A percentile compares a stretch with the other conserved stretches of the same genome.
Conservation (phyloP, 345 rosid genomes). For the Pugionium cornutum region DNA sequence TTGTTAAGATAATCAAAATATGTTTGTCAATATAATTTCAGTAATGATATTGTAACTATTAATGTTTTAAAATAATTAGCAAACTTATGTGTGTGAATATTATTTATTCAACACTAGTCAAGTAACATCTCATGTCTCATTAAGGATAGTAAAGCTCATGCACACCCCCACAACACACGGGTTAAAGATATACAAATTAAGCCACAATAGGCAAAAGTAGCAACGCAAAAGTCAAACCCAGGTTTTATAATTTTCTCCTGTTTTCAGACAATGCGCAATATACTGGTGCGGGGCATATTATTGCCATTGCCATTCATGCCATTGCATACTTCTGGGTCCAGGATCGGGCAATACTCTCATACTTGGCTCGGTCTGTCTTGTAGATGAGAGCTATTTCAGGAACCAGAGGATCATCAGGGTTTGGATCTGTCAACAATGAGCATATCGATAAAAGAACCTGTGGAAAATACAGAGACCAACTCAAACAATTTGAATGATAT, state of each 20-base stretch:
- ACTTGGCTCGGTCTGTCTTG: slow-evolving; percentile 66
- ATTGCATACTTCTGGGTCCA: slow-evolving; percentile 78
- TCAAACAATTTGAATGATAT: neutral
- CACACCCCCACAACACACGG: slow-evolving; percentile 31
- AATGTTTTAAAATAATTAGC: neutral
- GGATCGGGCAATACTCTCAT: slow-evolving; percentile 62
- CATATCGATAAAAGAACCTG: slow-evolving; percentile 75
- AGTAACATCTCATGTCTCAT: neutral
- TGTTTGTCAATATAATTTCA: slow-evolving; percentile 19
- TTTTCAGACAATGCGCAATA: slow-evolving; percentile 23
- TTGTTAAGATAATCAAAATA: neutral
- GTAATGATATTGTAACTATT: neutral
- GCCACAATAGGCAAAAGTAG: neutral
- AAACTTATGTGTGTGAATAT: neutral
- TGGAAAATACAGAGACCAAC: slow-evolving; percentile 7
- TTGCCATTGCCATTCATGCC: slow-evolving; percentile 41
- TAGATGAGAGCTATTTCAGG: slow-evolving; percentile 71
- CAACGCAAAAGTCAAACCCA: slow-evolving; percentile 18
- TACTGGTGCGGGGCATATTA: slow-evolving; percentile 5
- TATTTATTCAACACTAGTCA: neutral
- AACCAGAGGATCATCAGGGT: slow-evolving; percentile 74
- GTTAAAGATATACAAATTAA: slow-evolving; percentile 7
- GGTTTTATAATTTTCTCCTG: slow-evolving; percentile 26
- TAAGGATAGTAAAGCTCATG: slow-evolving; percentile 37
- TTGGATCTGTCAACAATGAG: slow-evolving; percentile 68